Percentiles rank a stretch among this genome's conserved stretches.
Conservation (phyloP, 2,329 filamentous ascomycete species). For the Exophiala phaeomuriformis region DNA sequence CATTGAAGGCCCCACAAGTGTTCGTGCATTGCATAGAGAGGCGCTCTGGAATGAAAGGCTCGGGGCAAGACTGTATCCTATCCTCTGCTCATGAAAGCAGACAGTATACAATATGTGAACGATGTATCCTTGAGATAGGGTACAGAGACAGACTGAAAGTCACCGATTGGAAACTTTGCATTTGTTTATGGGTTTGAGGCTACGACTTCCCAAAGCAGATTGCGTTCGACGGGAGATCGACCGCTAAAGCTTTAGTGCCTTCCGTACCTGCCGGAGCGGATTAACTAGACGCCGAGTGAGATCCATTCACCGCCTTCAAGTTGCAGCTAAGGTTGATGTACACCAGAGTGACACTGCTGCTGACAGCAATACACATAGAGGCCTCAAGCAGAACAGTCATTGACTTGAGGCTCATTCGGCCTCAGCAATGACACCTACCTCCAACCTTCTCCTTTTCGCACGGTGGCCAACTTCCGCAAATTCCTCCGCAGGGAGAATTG, state of each 20-base stretch:
- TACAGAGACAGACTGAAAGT: background rate
- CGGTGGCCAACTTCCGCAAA: conserved; percentile 3
- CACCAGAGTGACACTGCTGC: background rate
- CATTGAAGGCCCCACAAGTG: background rate
- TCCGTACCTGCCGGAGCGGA: background rate
- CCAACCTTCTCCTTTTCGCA: background rate
- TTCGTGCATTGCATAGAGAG: background rate
- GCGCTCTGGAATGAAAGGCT: conserved; percentile 3
- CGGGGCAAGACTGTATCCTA: background rate
- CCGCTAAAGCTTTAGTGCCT: conserved; percentile 18
- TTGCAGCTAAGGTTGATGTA: background rate
- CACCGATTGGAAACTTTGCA: background rate
- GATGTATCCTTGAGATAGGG: background rate
- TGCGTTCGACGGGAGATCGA: conserved; percentile 13
- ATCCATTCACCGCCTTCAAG: background rate
- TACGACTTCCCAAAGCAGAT: conserved; percentile 1
- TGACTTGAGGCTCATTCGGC: background rate
- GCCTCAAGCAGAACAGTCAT: no score
- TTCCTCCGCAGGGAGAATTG: background rate
- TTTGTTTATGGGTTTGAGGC: conserved; percentile 16
- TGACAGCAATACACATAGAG: no score
- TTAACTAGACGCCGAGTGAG: background rate
- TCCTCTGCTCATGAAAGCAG: background rate
- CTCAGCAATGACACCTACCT: background rate
- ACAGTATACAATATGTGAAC: background rate